Evolutionary conservation across 345 rosid species (phyloP), one percentile per base, ranked within the genome.

Genomic region (Triadica sebifera): DNA sequence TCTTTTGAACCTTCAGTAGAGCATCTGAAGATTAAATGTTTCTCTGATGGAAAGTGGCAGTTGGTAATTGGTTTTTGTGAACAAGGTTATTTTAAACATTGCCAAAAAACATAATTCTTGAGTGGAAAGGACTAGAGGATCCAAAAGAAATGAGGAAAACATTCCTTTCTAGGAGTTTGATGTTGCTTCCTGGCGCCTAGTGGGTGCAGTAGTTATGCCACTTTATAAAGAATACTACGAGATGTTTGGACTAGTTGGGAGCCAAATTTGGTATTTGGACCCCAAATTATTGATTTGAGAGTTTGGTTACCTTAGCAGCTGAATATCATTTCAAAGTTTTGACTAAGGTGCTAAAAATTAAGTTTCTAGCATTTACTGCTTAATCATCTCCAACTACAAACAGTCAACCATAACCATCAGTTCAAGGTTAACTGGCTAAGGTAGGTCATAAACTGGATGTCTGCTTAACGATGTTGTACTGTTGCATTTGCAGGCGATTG

Each of bases 401-500:
- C 17, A n/a, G 34, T 24, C 1, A 65, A 20, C 16, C 8, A 50
- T 51, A 51, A 34, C 15, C 24, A 51, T 10, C 8, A 50, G 20
- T 39, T 8, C 4, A 56, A 45, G 1, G 53, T 64, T 7, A 5
- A 39, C 50, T 53, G 0, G 57, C 15, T 19, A 64, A 8, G 19
- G 19, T 17, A 62, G 29, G 55, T 47, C 8, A 8, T 45, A 15
- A 74, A 60, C 47, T 47, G 39, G 69, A 63, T 71, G 17, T 43
- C 2, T 2, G 57, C 51, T 25, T 46, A 52, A 58, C 60, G 16
- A 20, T 49, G 46, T 38, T 62, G 56, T 71, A 46, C 41, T 74
- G 41, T 74, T 76, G 25, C 62, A 24, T 66, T 75, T 83, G 65
- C 78, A 92, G 98, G 97, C 98, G 20, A 87, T 87, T 81, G 97